Conservation (phyloP, 1,284 basidiomycete species). For the Fomes fomentarius region DNA sequence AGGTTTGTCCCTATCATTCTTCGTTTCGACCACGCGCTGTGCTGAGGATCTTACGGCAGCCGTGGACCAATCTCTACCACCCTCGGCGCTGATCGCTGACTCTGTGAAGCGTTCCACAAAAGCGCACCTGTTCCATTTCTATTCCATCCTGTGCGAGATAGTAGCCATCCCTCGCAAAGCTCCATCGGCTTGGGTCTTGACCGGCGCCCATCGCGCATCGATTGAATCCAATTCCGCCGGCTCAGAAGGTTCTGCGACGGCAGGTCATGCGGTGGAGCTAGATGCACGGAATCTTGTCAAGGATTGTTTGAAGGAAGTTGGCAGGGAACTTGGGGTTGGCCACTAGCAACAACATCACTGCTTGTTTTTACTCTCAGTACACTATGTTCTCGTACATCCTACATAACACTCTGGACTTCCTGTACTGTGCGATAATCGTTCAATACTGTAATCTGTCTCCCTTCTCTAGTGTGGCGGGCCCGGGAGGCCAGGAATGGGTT, state of each 20-base stretch:
- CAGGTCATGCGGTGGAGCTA: conserved; percentile 48
- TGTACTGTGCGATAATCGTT: no score
- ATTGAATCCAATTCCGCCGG: conserved; percentile 23
- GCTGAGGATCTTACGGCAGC: conserved; percentile 30
- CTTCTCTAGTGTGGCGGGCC: conserved; percentile 23
- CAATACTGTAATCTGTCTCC: neutral
- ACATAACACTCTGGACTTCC: conserved; percentile 10
- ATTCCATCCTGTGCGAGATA: conserved; percentile 78
- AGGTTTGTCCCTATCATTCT: conserved; percentile 39
- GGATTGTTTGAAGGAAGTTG: conserved; percentile 72
- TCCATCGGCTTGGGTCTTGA: conserved; percentile 66
- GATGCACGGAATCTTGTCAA: conserved; percentile 71
- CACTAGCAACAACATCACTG: conserved; percentile 14
- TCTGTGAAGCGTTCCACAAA: conserved; percentile 71
- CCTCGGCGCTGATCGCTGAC: conserved; percentile 61
- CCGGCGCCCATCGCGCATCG: conserved; percentile 13
- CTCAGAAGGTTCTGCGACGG: conserved; percentile 34
- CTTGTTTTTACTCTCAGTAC: neutral
- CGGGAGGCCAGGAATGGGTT: conserved; percentile 27
- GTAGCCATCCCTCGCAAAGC: conserved; percentile 67
- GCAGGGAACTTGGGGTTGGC: conserved; percentile 66
- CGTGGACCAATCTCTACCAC: conserved; percentile 48
- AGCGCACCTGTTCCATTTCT: conserved; percentile 87
- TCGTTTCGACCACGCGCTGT: neutral
- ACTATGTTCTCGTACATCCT: neutral